Base-by-base conservation (phyloP, 768 basidiomycete species). In the Lentinus brumalis region DNA sequence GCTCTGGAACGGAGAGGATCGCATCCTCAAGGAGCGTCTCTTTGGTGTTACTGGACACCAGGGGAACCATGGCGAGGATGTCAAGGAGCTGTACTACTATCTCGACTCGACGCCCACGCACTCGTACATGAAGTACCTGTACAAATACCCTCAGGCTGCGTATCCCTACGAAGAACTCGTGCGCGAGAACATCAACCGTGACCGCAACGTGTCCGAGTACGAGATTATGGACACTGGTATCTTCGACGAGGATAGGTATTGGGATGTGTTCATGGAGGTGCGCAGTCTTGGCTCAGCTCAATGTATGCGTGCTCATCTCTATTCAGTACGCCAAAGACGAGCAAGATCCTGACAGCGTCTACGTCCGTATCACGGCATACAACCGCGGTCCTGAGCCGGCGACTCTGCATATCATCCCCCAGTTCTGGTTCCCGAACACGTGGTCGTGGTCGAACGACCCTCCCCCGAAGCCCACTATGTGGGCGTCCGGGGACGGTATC, bases 121-220 rank as follows among this genome's bases (percentile, higher is more conserved):
- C 70, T 97, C 96, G 6, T 99, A 98, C 83, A 98, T 99, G 97
- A 99, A 99, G 75, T 98, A 93, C 76, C 78, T 98, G 58, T 99
- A 99, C 85, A 99, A 99, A 74, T 99, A 99, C 68, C 96, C 97
- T 12, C 97, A 99, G 73, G 81, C 86, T 67, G 79, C 82, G 38
- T 99, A 84, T 75, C 97, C 97, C 1, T 99, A 99, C 75, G 96
- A 98, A 70, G 86, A 96, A 62, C 86, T 99, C 56, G 90, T 97
- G 12, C 76, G 80, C 49, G 95, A 99, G 77, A 96, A 89, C 71
- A 78, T 85, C 69, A 84, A 88, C 66, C 83, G 97, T 50, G 85
- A 84, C 67, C 84, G 97, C 49, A 87, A 97, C 60, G 94, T 94
- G 14, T 77, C 84, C 57, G 97, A 99, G 74, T 98, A 85, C 70